phyloP scores from a whole-genome alignment of 176 grass and related monocot species.

The Oropetium thomaeum region DNA sequence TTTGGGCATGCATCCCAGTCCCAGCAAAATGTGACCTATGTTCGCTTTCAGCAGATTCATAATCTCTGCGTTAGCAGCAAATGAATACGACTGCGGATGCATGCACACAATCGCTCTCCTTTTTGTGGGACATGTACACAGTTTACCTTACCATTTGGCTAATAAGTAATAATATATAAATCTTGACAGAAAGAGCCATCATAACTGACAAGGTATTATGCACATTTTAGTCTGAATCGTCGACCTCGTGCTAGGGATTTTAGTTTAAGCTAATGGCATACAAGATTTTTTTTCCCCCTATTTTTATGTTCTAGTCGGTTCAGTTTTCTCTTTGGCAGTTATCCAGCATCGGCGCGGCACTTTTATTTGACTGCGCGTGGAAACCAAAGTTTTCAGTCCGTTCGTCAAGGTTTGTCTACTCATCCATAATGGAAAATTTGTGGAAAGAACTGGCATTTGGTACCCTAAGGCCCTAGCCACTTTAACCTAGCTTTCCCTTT shows the following conservation, averaged over 20 bases:
- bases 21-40: background rate
- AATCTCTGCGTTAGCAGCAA: background rate
- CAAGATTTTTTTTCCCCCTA: no score
- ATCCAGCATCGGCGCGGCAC: background rate
- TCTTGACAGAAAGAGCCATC: background rate
- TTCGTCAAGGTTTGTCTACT: conserved; percentile 20
- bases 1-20: background rate
- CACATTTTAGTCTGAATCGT: no score
- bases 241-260: no score
- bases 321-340: background rate
- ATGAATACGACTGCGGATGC: background rate
- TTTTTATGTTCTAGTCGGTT: conserved; percentile 22
- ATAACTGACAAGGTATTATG: no score
- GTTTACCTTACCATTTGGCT: no score
- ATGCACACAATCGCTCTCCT: background rate
- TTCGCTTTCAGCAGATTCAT: background rate
- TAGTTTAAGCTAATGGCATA: no score
- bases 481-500: conserved; percentile 15
- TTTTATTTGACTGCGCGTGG: background rate
- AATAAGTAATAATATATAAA: no score
- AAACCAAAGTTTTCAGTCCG: background rate
- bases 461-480: background rate
- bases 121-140: no score
- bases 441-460: conserved; percentile 28
- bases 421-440: conserved; percentile 15